phyloP scores from a whole-genome alignment of 352 stramenopile species.

The Pseudoperonospora humuli region DNA sequence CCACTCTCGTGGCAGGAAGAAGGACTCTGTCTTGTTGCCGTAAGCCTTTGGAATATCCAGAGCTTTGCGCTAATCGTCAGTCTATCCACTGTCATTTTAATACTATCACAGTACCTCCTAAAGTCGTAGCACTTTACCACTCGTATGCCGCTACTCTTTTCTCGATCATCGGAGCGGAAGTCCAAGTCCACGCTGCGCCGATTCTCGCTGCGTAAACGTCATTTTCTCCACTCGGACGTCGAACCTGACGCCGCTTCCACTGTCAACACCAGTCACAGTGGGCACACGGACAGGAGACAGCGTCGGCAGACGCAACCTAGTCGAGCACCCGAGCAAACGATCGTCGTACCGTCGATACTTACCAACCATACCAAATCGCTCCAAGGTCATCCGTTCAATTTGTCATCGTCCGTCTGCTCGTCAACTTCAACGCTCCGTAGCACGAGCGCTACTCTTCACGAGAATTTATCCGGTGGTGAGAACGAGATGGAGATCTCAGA shows the following conservation, averaged over 20 bases:
- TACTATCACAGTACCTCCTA: background rate
- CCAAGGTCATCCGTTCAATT: constrained; percentile 21
- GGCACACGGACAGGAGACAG: constrained; percentile 16
- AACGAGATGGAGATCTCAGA: constrained; percentile 36
- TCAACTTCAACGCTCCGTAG: constrained; percentile 37
- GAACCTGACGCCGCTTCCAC: constrained; percentile 5
- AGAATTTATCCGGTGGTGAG: constrained; percentile 31
- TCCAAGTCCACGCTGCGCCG: constrained; percentile 43
- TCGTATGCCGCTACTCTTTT: constrained; percentile 67
- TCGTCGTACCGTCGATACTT: constrained; percentile 16
- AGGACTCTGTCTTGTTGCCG: no score
- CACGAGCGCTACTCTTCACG: constrained; percentile 31
- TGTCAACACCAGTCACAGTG: constrained; percentile 17
- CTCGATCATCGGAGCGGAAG: constrained; percentile 32
- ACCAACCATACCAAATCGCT: constrained; percentile 21
- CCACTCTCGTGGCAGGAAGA: constrained; percentile 7
- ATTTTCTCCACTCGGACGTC: constrained; percentile 19
- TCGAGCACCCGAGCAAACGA: constrained; percentile 15
- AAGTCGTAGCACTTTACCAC: constrained; percentile 8
- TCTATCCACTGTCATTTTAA: constrained; percentile 1
- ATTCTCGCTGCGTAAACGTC: constrained; percentile 68
- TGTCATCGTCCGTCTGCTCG: constrained; percentile 51
- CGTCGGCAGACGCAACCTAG: constrained; percentile 16
- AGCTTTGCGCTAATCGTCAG: no score
- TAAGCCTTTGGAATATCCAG: no score